phyloP scores from a whole-genome alignment of 331 rosid species.

The Dryas integrifolia region DNA sequence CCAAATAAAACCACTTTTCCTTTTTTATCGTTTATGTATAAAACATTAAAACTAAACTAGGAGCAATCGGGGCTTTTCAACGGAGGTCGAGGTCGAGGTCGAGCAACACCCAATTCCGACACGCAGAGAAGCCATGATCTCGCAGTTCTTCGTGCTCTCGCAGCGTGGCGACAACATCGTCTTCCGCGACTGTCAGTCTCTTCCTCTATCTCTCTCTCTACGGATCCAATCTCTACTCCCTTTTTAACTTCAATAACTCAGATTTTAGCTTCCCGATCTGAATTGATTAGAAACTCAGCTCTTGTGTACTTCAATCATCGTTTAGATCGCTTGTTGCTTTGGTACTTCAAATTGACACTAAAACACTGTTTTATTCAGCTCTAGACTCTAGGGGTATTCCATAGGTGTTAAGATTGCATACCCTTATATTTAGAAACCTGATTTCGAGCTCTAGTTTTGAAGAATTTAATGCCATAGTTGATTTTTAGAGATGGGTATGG shows the following conservation, averaged over 20 bases:
- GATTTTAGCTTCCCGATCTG: slow-evolving; percentile 16
- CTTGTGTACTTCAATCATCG: background rate
- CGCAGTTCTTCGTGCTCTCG: slow-evolving; percentile 52
- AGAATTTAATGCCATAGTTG: background rate
- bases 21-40: too few relatives aligned
- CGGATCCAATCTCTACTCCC: background rate
- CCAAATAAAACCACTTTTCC: too few relatives aligned
- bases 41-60: background rate
- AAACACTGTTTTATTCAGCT: background rate
- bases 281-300: slow-evolving; percentile 2
- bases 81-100: background rate
- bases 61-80: background rate
- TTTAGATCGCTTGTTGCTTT: background rate
- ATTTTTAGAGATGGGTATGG: background rate
- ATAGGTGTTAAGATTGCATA: background rate
- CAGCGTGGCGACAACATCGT: slow-evolving; percentile 59
- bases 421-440: too few relatives aligned
- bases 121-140: slow-evolving; percentile 34
- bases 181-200: slow-evolving; percentile 50
- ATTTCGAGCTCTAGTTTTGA: background rate
- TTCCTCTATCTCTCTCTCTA: slow-evolving; percentile 1
- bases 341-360: background rate
- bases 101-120: slow-evolving; percentile 3
- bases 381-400: background rate
- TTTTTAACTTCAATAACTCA: background rate